Evolutionary conservation across 2,329 filamentous ascomycete species (phyloP), one percentile per base, ranked within the genome.

Genomic region (Aspergillus vadensis): DNA sequence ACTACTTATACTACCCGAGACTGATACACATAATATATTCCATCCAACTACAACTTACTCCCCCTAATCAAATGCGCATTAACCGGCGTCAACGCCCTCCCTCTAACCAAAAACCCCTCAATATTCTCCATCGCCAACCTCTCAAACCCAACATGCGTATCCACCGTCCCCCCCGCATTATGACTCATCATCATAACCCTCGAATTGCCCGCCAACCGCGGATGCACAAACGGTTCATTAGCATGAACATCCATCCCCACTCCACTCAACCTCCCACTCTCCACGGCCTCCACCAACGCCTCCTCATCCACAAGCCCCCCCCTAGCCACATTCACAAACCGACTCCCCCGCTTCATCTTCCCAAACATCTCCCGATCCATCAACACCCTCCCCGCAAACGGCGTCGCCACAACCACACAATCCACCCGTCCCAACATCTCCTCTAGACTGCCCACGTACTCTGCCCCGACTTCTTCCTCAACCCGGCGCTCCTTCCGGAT

Each of bases 231-330:
- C 0, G 84, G 84, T 68, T 86, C 84, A 49, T 81, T 67, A 5
- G 80, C 80, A 70, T 85, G 82, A 12, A 86, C 84, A 66, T 86
- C 85, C 12, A 85, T 60, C 0, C 83, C 83, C 0, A 80, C 82
- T 4, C 79, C 70, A 1, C 72, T 71, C 1, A 85, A 62, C 54
- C 81, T 80, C 0, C 82, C 81, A 5, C 69, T 76, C 57, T 82
- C 76, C 4, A 85, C 64, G 0, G 81, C 83, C 10, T 72, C 67
- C 5, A 82, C 74, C 15, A 85, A 65, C 0, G 82, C 82, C 3
- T 70, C 66, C 63, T 85, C 81, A 60, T 85, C 77, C 0, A 85
- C 70, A 3, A 85, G 70, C 12, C 76, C 76, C 0, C 83, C 83
- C 0, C 83, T 76, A 0, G 82, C 80, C 0, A 83, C 85, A 65